Base-by-base conservation (phyloP, 148 eudicot species). In the Rhododendron mucronatum region DNA sequence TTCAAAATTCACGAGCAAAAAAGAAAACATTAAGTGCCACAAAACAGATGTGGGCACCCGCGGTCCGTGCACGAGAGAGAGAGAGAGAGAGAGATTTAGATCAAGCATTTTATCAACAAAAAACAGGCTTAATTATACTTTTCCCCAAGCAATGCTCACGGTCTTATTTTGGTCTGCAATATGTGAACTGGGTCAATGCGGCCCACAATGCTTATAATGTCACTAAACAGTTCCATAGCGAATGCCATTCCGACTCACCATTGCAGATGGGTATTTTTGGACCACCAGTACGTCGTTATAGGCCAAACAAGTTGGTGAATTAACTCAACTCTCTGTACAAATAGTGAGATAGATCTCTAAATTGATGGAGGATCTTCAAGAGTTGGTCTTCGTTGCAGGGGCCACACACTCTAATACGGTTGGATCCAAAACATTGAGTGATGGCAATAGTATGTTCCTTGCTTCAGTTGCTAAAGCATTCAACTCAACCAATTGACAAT, bases 1-100 rank as follows among this genome's bases (percentile, higher is more conserved):
- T 96, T 63, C 26, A 69, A 87, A 35, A 39, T 57, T 45, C 30
- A 47, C 16, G 57, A 67, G n/a, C 6, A 84, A 61, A 69, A 82
- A 35, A 71, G 20, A 13, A 67, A 57, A 78, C 39, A 74, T 77
- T 21, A 6, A 14, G 50, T 15, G 45, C 18, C 69, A 76, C 2
- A 83, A 26, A 83, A 9, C 7, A 47, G 33, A 63, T 2, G 33
- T 41, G 21, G n/a, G 18, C 83, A 53, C 6, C n/a, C 3, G 23
- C 78, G 12, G 41, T 15, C 8, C 5, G 0, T 12, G 20, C n/a
- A 7, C 20, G 11, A 3, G 20, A 65, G n/a, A 61, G 4, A 69
- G 63, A 53, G 23, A 35, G 37, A 35, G 37, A 39, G 35, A 33
- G 35, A 33, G 35, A 33, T 33, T 35, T 35, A 61, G 21, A 63